Percentiles rank a stretch among this genome's conserved stretches.
phyloP scores from a whole-genome alignment of 495 filamentous ascomycete species.

The Hypoxylon subgilvum region DNA sequence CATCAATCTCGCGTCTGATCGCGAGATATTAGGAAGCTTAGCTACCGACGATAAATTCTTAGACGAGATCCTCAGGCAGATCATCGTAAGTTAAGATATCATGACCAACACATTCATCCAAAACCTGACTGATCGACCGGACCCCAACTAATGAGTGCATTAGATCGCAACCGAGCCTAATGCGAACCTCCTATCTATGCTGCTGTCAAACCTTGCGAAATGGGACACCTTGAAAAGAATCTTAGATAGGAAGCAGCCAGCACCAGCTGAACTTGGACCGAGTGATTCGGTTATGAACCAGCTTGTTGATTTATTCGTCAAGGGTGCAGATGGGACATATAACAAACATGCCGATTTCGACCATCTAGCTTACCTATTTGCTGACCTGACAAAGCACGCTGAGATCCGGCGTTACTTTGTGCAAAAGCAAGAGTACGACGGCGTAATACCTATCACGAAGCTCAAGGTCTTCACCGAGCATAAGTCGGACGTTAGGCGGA shows the following conservation, averaged over 20 bases:
- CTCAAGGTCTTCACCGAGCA: slow-evolving; percentile 92
- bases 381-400: slow-evolving; percentile 81
- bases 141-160: slow-evolving; percentile 15
- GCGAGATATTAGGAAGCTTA: slow-evolving; percentile 71
- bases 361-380: slow-evolving; percentile 91
- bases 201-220: slow-evolving; percentile 90
- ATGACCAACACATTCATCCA: not conserved
- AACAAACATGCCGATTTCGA: slow-evolving; percentile 90
- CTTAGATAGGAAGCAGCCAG: slow-evolving; percentile 64
- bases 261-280: slow-evolving; percentile 67
- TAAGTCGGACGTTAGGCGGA: slow-evolving; percentile 74
- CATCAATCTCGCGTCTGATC: slow-evolving; percentile 85
- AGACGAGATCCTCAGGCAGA: slow-evolving; percentile 68
- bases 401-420: slow-evolving; percentile 79
- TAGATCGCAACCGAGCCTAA: slow-evolving; percentile 66
- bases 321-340: slow-evolving; percentile 77
- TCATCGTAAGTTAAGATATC: slow-evolving; percentile 69
- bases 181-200: slow-evolving; percentile 85
- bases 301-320: slow-evolving; percentile 93
- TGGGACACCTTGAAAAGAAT: slow-evolving; percentile 72
- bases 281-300: slow-evolving; percentile 82
- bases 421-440: slow-evolving; percentile 73
- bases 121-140: not conserved
- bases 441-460: slow-evolving; percentile 82
- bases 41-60: slow-evolving; percentile 83